Percentiles rank a stretch among this genome's conserved stretches.
These are phyloP conservation scores for Deinandra increscens DNA, from an alignment of 129 eudicot species.

Conservation along the genomic window DNA sequence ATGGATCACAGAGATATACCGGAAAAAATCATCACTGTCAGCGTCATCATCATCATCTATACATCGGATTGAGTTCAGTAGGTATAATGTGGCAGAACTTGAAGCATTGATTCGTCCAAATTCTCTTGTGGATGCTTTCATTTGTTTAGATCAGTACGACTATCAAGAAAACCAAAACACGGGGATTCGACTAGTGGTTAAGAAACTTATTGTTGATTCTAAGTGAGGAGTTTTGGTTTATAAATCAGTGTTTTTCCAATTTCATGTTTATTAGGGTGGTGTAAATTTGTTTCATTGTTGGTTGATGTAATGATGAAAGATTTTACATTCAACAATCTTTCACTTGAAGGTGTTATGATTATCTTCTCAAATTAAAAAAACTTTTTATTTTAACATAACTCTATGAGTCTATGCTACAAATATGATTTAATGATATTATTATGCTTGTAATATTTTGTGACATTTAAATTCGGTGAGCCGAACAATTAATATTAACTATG, in stretches of 20 bases:
- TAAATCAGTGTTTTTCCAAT: not conserved
- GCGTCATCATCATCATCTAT: too few relatives aligned
- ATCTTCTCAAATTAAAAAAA: too few relatives aligned
- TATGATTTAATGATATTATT: too few relatives aligned
- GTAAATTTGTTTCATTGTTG: slow-evolving; percentile 20
- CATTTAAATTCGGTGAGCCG: too few relatives aligned
- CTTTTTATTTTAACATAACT: too few relatives aligned
- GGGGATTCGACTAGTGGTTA: slow-evolving; percentile 76
- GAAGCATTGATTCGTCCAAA: slow-evolving; percentile 65
- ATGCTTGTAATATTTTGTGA: too few relatives aligned
- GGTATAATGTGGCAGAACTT: slow-evolving; percentile 65
- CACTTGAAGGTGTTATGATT: too few relatives aligned
- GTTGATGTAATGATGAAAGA: slow-evolving; percentile 24
- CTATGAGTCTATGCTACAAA: too few relatives aligned
- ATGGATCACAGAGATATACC: slow-evolving; percentile 79
- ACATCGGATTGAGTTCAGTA: slow-evolving; percentile 51
- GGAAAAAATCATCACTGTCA: slow-evolving; percentile 49
- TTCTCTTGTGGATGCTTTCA: slow-evolving; percentile 55
- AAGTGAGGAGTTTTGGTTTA: slow-evolving; percentile 37
- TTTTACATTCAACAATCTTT: too few relatives aligned
- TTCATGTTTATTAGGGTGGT: not conserved
- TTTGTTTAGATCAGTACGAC: slow-evolving; percentile 72
- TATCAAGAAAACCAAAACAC: slow-evolving; percentile 84
- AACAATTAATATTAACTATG: too few relatives aligned
- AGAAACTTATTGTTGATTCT: slow-evolving; percentile 63